Conservation (phyloP, 2,329 filamentous ascomycete species). For the Coccinonectria pachysandricola region DNA sequence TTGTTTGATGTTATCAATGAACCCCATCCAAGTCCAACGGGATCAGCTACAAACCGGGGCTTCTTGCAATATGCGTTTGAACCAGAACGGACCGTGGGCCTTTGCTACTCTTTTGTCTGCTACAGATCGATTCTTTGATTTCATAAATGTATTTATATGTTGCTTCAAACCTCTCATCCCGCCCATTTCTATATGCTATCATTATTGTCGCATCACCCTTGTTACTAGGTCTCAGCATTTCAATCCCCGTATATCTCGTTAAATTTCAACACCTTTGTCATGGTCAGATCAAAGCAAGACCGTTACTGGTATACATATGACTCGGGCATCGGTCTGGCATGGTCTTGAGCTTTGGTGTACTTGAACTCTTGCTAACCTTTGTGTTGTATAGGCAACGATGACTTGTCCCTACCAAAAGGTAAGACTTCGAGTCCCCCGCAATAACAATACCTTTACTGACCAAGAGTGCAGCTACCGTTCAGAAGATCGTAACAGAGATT, state of each 20-base stretch:
- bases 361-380: slow-evolving; percentile 21
- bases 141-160: too few relatives aligned
- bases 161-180: too few relatives aligned
- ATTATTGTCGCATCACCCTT: too few relatives aligned
- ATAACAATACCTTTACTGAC: slow-evolving; percentile 15
- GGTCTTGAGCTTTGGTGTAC: background rate
- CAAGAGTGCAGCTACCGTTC: slow-evolving; percentile 48
- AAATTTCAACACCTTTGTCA: slow-evolving; percentile 3
- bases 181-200: slow-evolving; percentile 1
- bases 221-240: too few relatives aligned
- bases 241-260: too few relatives aligned
- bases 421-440: slow-evolving; percentile 13
- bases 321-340: slow-evolving; percentile 11
- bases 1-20: slow-evolving; percentile 1
- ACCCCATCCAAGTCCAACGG: background rate
- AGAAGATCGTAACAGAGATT: slow-evolving; percentile 89
- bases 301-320: slow-evolving; percentile 20
- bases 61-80: too few relatives aligned
- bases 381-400: slow-evolving; percentile 45
- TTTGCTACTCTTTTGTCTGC: too few relatives aligned
- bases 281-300: slow-evolving; percentile 14
- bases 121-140: too few relatives aligned
- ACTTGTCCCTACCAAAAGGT: slow-evolving; percentile 56
- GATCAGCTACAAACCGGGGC: too few relatives aligned
- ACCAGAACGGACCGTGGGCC: too few relatives aligned